Base-by-base conservation (phyloP, 2,329 filamentous ascomycete species). In the Simplicillium aogashimaense region DNA sequence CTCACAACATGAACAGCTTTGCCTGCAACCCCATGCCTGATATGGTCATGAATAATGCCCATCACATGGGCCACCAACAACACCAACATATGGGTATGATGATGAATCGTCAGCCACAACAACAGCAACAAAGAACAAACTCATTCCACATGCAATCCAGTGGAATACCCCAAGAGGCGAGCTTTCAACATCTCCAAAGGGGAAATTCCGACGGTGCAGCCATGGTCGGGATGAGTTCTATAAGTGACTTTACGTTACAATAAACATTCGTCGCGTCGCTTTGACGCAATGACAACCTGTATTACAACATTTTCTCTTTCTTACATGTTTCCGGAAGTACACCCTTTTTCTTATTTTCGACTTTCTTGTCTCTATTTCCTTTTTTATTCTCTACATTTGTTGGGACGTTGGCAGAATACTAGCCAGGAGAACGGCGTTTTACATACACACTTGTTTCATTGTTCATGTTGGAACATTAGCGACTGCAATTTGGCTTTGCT, bases 1-100 rank as follows among this genome's bases (percentile, higher is more conserved):
- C 63, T 3, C 65, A 70, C 28, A 51, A 51, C 39, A 55, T 73
- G 38, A 56, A 57, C 30, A 65, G 67, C 3, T 77, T 68, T 20
- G 48, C 47, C 38, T 62, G 54, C 29, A 63, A 59, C 15, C 56
- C 68, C 9, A 71, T 77, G 45, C 57, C 69, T 2, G 73, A 77
- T 7, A 69, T 77, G 55, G 64, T 72, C 31, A 71, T 76, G 62
- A 72, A 61, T 29, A 67, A 68, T 47, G n/a, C n/a, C n/a, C 57
- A 51, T 46, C 53, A 46, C 11, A 51, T 55, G 43, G 45, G 47
- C 4, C 56, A 63, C 34, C 56, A 60, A 16, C 51, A 53, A 15
- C 47, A 55, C 31, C 48, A 52, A 32, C n/a, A n/a, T n/a, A 25
- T 25, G 20, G 38, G 41, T 25, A 47, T 56, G 37, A 53, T 52